Evolutionary conservation across 495 filamentous ascomycete genomes (phyloP).

Genomic region (Tuber melanosporum): DNA sequence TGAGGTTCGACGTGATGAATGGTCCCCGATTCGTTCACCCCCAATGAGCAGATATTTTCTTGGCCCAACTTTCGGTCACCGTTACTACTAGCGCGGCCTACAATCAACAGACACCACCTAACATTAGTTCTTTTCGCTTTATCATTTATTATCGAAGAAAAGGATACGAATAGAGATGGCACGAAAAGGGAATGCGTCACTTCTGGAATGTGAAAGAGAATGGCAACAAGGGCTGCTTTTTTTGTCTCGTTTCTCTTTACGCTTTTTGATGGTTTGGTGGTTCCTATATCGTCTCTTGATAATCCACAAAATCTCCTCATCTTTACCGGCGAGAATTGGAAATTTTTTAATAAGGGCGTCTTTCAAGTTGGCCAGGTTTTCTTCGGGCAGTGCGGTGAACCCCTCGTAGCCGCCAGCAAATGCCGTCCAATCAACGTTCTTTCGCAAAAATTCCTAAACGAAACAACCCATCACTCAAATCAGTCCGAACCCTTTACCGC

Average conservation of each 20-base stretch:
- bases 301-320: slow-evolving; percentile 35
- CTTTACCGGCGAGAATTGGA: slow-evolving; percentile 34
- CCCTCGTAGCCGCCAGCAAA: slow-evolving; percentile 37
- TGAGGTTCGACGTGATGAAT: slow-evolving; percentile 21
- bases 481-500: neutral
- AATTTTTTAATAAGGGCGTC: slow-evolving; percentile 31
- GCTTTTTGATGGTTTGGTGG: slow-evolving; percentile 37
- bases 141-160: slow-evolving; percentile 14
- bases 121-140: slow-evolving; percentile 17
- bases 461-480: neutral
- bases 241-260: slow-evolving; percentile 37
- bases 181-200: slow-evolving; percentile 16
- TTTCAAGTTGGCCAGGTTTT: slow-evolving; percentile 36
- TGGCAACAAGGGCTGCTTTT: neutral
- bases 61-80: slow-evolving; percentile 34
- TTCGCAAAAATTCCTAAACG: slow-evolving; percentile 34
- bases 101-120: slow-evolving; percentile 6
- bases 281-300: slow-evolving; percentile 37
- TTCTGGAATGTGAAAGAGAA: neutral
- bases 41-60: slow-evolving; percentile 23
- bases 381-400: slow-evolving; percentile 35
- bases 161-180: slow-evolving; percentile 28
- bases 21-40: slow-evolving; percentile 29
- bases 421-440: slow-evolving; percentile 39
- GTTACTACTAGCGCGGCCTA: slow-evolving; percentile 22